Percentiles rank a stretch among this genome's conserved stretches.
These are phyloP conservation scores for Seiridium cupressi DNA, from an alignment of 2,329 filamentous ascomycete genomes.

Conservation along the genomic window DNA sequence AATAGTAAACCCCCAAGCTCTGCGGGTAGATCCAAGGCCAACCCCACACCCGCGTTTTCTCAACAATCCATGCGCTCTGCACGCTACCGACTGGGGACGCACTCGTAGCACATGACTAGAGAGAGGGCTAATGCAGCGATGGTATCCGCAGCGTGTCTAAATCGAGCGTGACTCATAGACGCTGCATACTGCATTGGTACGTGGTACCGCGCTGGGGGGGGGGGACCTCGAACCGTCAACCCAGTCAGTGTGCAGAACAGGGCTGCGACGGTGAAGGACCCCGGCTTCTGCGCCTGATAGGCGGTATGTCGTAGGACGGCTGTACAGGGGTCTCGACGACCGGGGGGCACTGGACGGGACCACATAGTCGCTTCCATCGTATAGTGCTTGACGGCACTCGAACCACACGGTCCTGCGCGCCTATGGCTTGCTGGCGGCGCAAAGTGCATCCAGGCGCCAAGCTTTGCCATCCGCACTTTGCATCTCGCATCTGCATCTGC, in stretches of 20 bases:
- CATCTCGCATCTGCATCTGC: neutral
- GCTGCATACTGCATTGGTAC: constrained; percentile 7
- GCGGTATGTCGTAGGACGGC: constrained; percentile 1
- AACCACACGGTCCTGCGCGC: constrained; percentile 3
- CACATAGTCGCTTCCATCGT: neutral
- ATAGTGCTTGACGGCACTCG: neutral
- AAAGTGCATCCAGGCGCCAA: neutral
- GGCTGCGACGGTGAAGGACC: constrained; percentile 14
- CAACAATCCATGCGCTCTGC: constrained; percentile 1
- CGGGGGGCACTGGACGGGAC: neutral
- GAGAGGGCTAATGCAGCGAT: constrained; percentile 19
- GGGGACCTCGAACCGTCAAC: constrained; percentile 2
- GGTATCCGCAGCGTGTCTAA: constrained; percentile 18
- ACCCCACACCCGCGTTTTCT: neutral
- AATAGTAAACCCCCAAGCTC: neutral
- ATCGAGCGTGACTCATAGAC: constrained; percentile 27
- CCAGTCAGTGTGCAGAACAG: constrained; percentile 20
- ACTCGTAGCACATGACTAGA: too few species aligned
- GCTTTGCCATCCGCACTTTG: constrained; percentile 1
- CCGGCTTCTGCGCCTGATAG: constrained; percentile 18
- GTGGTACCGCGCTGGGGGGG: constrained; percentile 10
- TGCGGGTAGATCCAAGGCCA: constrained; percentile 1
- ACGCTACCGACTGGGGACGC: neutral
- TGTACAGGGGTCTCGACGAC: neutral
- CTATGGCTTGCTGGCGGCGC: constrained; percentile 2